phyloP scores from a whole-genome alignment of 495 filamentous ascomycete species.

The Xylaria grammica region DNA sequence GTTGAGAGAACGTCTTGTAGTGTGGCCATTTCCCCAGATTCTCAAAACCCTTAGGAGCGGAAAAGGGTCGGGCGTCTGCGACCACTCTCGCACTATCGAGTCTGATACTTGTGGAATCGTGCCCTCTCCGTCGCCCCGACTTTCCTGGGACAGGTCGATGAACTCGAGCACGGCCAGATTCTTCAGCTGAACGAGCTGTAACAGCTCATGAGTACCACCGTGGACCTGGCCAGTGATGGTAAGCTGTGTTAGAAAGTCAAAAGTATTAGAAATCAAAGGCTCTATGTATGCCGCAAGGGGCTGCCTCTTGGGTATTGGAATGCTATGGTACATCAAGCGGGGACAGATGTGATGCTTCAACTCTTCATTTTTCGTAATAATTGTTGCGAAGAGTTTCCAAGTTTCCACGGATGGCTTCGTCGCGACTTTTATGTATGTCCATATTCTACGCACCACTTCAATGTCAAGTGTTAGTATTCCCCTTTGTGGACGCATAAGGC shows the following conservation, averaged over 20 bases:
- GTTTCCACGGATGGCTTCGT: constrained; percentile 23
- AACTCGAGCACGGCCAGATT: constrained; percentile 43
- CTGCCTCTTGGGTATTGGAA: constrained; percentile 14
- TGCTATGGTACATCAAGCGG: not conserved
- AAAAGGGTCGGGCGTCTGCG: constrained; percentile 30
- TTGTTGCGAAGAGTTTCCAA: constrained; percentile 29
- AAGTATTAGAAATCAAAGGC: constrained; percentile 26
- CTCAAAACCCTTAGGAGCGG: constrained; percentile 37
- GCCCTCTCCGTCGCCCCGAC: not conserved
- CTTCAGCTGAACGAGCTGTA: constrained; percentile 32
- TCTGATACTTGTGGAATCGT: constrained; percentile 31
- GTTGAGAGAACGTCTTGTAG: constrained; percentile 29
- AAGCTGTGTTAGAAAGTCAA: constrained; percentile 38
- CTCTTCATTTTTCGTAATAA: constrained; percentile 6
- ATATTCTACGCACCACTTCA: constrained; percentile 9
- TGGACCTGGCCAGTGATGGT: constrained; percentile 25
- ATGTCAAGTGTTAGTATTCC: not conserved
- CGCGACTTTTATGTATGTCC: not conserved
- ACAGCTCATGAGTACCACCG: constrained; percentile 31
- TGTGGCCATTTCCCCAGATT: constrained; percentile 25
- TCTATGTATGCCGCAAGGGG: constrained; percentile 28
- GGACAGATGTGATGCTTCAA: not conserved
- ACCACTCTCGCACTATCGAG: constrained; percentile 39
- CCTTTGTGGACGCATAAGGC: not conserved
- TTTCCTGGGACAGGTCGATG: too few relatives aligned